Base-by-base conservation (phyloP, 805 yeast species). In the Candida ficus region DNA sequence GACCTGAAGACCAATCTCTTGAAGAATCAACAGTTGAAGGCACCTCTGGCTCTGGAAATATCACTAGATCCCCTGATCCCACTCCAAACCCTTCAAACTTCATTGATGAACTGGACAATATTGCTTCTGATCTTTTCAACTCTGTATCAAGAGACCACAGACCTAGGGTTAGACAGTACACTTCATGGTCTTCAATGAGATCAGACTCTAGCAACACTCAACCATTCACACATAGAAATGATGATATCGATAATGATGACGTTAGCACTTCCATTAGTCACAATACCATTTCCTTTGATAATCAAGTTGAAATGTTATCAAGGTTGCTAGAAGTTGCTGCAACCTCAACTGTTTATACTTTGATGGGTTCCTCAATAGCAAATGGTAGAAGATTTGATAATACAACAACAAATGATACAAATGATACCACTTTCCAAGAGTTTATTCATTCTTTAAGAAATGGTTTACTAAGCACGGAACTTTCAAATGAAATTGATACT, bases 271-370 rank as follows among this genome's bases (percentile, higher is more conserved):
- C 38, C 12, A 14, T 26, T 6, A 35, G 29, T n/a, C 33, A 30
- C 14, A 21, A 27, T 7, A 29, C 39, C 13, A 20, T 38, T 13
- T 37, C 58, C 0, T 47, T 53, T 25, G 49, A 49, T n/a, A 47
- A 51, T 20, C 76, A 70, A 42, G 60, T 70, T 2, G 62, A 65
- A 13, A 64, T 69, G 61, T 55, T 70, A 6, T 64, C 75, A 2
- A 53, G 73, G 27, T 49, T 70, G 16, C 46, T 70, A 23, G 70
- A 71, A 16, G 52, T 68, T 17, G 75, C 75, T 1, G 72, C 76
- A 0, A 60, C 66, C 1, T 68, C 73, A 3, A 69, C 76, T 0
- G 69, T 71, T 3, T 49, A 54, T 3, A 61, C 70, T 6, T 45
- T 71, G 14, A 58, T 69, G 33, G 72, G 63, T 9, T 34, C 58